phyloP scores from a whole-genome alignment of 2,329 filamentous ascomycete genomes.

The Stromatinia cepivora region DNA sequence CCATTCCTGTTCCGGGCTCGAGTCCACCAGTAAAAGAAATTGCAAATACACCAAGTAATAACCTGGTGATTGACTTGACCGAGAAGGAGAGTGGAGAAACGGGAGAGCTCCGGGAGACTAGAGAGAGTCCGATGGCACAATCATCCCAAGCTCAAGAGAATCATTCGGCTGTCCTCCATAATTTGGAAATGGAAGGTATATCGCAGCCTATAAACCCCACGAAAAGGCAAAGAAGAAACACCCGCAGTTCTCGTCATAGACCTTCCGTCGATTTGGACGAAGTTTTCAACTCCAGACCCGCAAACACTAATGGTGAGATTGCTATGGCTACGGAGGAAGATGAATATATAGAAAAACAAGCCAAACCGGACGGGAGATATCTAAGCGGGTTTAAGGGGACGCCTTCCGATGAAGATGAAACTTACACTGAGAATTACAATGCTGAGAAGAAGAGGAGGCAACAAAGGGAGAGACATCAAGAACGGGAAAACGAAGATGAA shows the following conservation, averaged over 20 bases:
- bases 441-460: not conserved
- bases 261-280: not conserved
- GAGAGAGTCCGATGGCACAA: not conserved
- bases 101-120: not conserved
- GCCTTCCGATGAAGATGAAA: not conserved
- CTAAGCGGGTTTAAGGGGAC: not conserved
- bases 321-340: not conserved
- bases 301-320: not conserved
- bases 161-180: not conserved
- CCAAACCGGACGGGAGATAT: not conserved
- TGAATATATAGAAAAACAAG: not conserved
- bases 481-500: not conserved
- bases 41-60: not conserved
- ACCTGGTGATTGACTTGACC: not conserved
- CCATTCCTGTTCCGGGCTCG: not conserved
- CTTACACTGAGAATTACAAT: not conserved
- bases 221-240: not conserved
- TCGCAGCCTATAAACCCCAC: not conserved
- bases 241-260: not conserved
- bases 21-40: not conserved
- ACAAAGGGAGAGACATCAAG: not conserved
- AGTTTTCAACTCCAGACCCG: not conserved
- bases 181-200: not conserved
- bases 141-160: not conserved
- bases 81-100: not conserved